Base-by-base conservation (phyloP, 2,329 filamentous ascomycete species). In the Pseudofabraea citricarpa region DNA sequence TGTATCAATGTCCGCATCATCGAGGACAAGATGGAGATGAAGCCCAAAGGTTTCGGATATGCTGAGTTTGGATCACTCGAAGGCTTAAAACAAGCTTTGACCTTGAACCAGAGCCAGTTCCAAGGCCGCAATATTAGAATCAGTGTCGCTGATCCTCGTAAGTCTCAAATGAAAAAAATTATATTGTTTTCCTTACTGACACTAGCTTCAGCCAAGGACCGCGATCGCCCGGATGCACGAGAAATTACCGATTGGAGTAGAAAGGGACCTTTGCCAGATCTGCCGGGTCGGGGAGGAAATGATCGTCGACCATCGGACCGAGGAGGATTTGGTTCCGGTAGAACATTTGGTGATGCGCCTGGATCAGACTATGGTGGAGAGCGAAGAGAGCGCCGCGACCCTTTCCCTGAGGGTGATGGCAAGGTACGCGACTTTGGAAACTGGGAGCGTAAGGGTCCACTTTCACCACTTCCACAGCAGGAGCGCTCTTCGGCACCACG, bases 31-130 rank as follows among this genome's bases (percentile, higher is more conserved):
- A 77, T 95, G 65, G 86, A 93, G 63, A 82, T 85, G 67, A 90
- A 90, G 61, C 93, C 93, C 53, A 98, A 98, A 74, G 93, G 93
- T 38, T 98, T 98, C 60, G 93, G 91, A 49, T 98, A 98, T 65
- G 91, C 95, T 53, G 93, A 98, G 67, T 98, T 98, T 60, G 81
- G 76, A 54, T 84, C 81, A 40, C 71, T 93, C 35, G 91, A 97
- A 39, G 91, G 91, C 47, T 73, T 98, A 60, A 94, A 95, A 74
- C 85, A 90, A 69, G 93, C 93, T 44, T 77, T 98, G 52, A 80
- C 82, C 46, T 77, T 93, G 51, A 90, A 90, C 59, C 87, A 89
- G 57, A 75, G 81, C 48, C 82, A 80, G 46, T 90, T 97, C 66
- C 85, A 94, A 65, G 90, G 90, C 56, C 85, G 93, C 56, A 86